Conservation (phyloP, 2,329 filamentous ascomycete genomes). For the Aspergillus pseudotamarii region DNA sequence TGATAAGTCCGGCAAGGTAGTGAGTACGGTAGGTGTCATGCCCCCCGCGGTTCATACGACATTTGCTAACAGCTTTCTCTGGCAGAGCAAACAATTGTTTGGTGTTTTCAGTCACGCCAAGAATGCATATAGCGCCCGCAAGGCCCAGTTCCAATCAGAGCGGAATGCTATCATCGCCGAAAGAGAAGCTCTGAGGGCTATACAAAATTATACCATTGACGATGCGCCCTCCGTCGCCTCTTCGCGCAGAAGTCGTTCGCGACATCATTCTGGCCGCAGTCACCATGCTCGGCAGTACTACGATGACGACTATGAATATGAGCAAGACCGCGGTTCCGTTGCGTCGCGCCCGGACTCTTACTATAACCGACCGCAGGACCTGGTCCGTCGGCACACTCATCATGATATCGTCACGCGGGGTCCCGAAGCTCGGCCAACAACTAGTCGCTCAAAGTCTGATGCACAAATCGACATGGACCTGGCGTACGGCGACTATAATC, state of each 20-base stretch:
- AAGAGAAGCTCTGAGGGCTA: conserved; percentile 60
- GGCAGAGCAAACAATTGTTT: conserved; percentile 83
- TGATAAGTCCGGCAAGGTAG: conserved; percentile 87
- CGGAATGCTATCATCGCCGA: conserved; percentile 62
- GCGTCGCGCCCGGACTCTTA: conserved; percentile 23
- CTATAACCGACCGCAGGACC: conserved; percentile 25
- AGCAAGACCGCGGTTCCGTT: conserved; percentile 34
- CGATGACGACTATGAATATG: conserved; percentile 27
- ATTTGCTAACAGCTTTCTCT: conserved; percentile 16
- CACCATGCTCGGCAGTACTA: conserved; percentile 21
- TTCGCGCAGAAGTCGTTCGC: conserved; percentile 44
- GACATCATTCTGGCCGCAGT: conserved; percentile 34
- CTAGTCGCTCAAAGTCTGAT: conserved; percentile 35
- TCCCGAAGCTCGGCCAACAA: conserved; percentile 24
- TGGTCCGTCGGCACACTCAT: conserved; percentile 44
- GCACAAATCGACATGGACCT: conserved; percentile 79
- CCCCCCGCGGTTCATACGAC: conserved; percentile 13
- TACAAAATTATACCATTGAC: conserved; percentile 55
- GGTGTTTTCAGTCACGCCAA: conserved; percentile 92
- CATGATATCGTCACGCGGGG: conserved; percentile 35
- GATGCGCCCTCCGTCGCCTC: conserved; percentile 49
- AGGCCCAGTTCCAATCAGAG: conserved; percentile 75
- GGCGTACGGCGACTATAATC: conserved; percentile 84
- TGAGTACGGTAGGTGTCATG: conserved; percentile 71
- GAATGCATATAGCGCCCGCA: conserved; percentile 83